These are phyloP conservation scores for Alternaria triticina DNA, from an alignment of 2,329 filamentous ascomycete genomes.

Conservation along the genomic window DNA sequence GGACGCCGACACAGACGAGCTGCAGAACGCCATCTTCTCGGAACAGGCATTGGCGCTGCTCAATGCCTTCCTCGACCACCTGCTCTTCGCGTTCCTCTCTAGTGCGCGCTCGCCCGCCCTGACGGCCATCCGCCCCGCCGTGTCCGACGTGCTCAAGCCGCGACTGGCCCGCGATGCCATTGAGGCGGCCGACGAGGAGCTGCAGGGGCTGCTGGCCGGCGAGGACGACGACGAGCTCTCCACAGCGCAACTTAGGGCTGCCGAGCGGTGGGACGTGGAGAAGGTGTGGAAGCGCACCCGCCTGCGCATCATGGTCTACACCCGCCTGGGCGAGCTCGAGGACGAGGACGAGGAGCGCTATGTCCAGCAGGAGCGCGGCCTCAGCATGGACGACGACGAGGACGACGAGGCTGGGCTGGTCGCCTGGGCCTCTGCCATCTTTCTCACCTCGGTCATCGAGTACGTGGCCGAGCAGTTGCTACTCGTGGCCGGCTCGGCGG, in stretches of 20 bases:
- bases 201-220: constrained; percentile 86
- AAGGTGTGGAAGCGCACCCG: constrained; percentile 92
- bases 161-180: constrained; percentile 87
- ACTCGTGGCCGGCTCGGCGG: constrained; percentile 83
- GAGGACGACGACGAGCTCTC: constrained; percentile 60
- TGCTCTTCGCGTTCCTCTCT: constrained; percentile 89
- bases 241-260: constrained; percentile 30
- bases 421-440: constrained; percentile 91
- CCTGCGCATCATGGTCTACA: constrained; percentile 97
- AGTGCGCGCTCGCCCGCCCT: constrained; percentile 78
- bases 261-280: constrained; percentile 83
- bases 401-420: constrained; percentile 59
- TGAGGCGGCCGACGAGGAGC: constrained; percentile 80
- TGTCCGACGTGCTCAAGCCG: constrained; percentile 85
- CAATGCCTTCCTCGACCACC: constrained; percentile 91
- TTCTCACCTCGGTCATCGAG: constrained; percentile 92
- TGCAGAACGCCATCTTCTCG: constrained; percentile 75
- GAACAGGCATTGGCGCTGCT: constrained; percentile 75
- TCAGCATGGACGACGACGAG: constrained; percentile 61
- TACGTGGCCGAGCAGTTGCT: constrained; percentile 91
- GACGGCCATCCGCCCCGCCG: constrained; percentile 76
- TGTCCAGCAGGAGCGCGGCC: constrained; percentile 73
- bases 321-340: constrained; percentile 93
- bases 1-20: constrained; percentile 65
- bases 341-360: constrained; percentile 95